Percentiles rank a stretch among this genome's conserved stretches.
phyloP scores from a whole-genome alignment of 2,329 filamentous ascomycete genomes.

The Penicillium nordicum region DNA sequence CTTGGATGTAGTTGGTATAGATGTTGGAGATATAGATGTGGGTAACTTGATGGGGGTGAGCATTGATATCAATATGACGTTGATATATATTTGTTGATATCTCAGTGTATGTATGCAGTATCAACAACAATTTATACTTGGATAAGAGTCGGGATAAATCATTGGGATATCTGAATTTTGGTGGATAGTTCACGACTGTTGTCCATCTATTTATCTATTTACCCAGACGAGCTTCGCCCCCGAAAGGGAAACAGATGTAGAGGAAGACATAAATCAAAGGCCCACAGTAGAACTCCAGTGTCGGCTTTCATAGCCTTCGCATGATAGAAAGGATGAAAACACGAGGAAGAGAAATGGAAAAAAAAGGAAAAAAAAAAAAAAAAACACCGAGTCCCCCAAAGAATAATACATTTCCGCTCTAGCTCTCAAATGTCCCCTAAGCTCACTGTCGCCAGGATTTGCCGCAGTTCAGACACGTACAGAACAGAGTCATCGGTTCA shows the following conservation, averaged over 20 bases:
- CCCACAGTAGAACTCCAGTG: slow-evolving; percentile 11
- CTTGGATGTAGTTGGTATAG: background rate
- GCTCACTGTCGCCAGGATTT: slow-evolving; percentile 46
- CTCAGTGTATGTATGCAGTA: background rate
- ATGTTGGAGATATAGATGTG: background rate
- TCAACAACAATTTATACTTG: background rate
- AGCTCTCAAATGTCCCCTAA: background rate
- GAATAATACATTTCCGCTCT: slow-evolving; percentile 13
- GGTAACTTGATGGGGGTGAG: background rate
- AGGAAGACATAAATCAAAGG: background rate
- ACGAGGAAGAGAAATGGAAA: background rate
- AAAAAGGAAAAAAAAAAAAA: background rate
- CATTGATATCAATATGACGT: slow-evolving; percentile 24
- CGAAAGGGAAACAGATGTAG: background rate
- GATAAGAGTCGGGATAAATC: background rate
- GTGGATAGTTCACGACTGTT: slow-evolving; percentile 1
- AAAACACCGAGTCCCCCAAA: slow-evolving; percentile 15
- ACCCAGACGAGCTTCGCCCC: background rate
- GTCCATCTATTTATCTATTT: background rate
- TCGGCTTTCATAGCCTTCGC: slow-evolving; percentile 1
- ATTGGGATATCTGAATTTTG: slow-evolving; percentile 3
- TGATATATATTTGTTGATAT: background rate
- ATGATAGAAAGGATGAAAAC: slow-evolving; percentile 3
- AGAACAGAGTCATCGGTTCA: slow-evolving; percentile 65
- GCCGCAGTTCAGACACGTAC: slow-evolving; percentile 48